phyloP scores from a whole-genome alignment of 805 yeast species.

The Vanderwaltozyma polyspora region DNA sequence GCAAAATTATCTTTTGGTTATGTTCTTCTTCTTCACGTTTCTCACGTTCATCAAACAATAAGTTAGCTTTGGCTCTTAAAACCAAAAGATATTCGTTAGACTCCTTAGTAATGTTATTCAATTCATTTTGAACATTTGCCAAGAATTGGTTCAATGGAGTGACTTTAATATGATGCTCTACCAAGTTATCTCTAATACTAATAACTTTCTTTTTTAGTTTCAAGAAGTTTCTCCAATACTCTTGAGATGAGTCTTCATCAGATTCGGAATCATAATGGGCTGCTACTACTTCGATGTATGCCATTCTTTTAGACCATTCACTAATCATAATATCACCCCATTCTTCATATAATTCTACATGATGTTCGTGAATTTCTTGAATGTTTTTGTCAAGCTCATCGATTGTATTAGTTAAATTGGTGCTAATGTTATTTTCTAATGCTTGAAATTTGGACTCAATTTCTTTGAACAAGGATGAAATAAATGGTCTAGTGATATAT shows the following conservation, averaged over 20 bases:
- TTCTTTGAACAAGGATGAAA: conserved; percentile 23
- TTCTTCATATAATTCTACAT: conserved; percentile 60
- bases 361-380: conserved; percentile 31
- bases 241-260: conserved; percentile 33
- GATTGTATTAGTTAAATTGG: conserved; percentile 23
- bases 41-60: conserved; percentile 47
- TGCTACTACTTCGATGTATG: conserved; percentile 28
- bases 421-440: conserved; percentile 26
- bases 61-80: too few relatives aligned
- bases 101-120: conserved; percentile 44
- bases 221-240: conserved; percentile 53
- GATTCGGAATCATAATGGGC: conserved; percentile 7
- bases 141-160: conserved; percentile 20
- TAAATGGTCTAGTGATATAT: conserved; percentile 38
- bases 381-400: conserved; percentile 27
- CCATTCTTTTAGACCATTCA: conserved; percentile 53
- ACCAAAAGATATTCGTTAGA: conserved; percentile 54
- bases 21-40: conserved; percentile 8
- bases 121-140: conserved; percentile 28
- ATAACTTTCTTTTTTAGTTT: conserved; percentile 44
- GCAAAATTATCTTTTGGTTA: background rate
- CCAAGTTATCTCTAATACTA: conserved; percentile 42
- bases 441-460: conserved; percentile 2
- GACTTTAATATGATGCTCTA: conserved; percentile 13
- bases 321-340: conserved; percentile 57